These are phyloP conservation scores for Lentinus tigrinus DNA, from an alignment of 768 basidiomycete genomes.

Conservation along the genomic window DNA sequence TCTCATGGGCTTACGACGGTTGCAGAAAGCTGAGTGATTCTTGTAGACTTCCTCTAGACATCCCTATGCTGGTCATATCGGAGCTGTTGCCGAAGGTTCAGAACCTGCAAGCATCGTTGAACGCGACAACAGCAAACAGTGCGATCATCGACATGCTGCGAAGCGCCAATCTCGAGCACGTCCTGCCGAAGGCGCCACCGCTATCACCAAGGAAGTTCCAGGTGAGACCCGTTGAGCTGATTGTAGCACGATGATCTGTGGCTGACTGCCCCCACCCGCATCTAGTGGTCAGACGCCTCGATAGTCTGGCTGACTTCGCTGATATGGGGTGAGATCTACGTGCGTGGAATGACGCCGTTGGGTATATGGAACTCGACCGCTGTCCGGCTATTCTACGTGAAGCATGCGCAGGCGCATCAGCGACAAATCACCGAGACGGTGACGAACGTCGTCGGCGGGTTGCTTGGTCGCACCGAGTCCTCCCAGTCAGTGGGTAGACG, in stretches of 20 bases:
- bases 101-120: conserved; percentile 68
- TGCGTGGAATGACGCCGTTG: conserved; percentile 81
- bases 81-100: conserved; percentile 87
- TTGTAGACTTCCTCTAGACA: conserved; percentile 80
- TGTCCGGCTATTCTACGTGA: conserved; percentile 88
- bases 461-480: conserved; percentile 49
- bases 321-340: conserved; percentile 95
- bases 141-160: conserved; percentile 76
- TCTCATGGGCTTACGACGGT: neutral
- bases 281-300: conserved; percentile 89
- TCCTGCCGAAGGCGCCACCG: conserved; percentile 70
- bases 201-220: conserved; percentile 72
- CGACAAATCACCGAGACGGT: conserved; percentile 78
- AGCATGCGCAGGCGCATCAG: conserved; percentile 70
- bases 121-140: conserved; percentile 60
- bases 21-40: neutral
- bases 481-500: conserved; percentile 28
- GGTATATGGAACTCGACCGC: conserved; percentile 91
- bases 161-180: conserved; percentile 62
- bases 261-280: neutral
- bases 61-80: conserved; percentile 83
- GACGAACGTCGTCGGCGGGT: conserved; percentile 77
- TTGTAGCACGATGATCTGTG: too few species aligned
- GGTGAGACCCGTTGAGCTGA: too few species aligned
- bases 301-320: conserved; percentile 90